Evolutionary conservation across 2,329 filamentous ascomycete species (phyloP).

Genomic region (Pseudocercospora pini-densiflorae): DNA sequence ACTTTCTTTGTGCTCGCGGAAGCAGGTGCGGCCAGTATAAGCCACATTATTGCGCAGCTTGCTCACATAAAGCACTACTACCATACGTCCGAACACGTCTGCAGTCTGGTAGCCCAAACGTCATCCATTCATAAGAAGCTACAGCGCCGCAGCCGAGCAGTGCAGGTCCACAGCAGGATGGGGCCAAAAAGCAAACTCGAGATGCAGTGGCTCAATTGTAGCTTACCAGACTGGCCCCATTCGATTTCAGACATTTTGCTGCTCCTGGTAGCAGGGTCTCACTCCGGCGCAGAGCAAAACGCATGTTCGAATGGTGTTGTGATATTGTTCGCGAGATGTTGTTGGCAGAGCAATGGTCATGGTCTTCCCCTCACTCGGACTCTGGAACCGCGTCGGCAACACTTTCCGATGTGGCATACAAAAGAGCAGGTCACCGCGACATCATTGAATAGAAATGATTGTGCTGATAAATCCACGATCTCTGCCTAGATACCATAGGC

Average conservation of each 20-base stretch:
- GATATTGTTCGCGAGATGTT: not conserved
- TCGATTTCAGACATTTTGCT: not conserved
- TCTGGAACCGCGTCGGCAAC: not conserved
- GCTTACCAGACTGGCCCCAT: not conserved
- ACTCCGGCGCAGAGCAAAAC: not conserved
- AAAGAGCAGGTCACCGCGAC: slow-evolving; percentile 6
- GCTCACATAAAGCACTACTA: slow-evolving; percentile 6
- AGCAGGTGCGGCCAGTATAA: not conserved
- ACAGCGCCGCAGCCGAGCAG: slow-evolving; percentile 3
- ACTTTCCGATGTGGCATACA: not conserved
- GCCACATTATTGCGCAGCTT: not conserved
- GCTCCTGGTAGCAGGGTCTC: not conserved
- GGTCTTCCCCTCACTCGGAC: not conserved
- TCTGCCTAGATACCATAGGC: not conserved
- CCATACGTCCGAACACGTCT: slow-evolving; percentile 5
- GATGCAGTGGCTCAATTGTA: not conserved
- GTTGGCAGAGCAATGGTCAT: not conserved
- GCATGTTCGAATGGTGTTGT: not conserved
- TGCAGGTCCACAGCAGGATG: not conserved
- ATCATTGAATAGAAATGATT: not conserved
- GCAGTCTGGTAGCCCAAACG: slow-evolving; percentile 9
- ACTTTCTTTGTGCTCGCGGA: not conserved
- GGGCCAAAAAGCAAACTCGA: not conserved
- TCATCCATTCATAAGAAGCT: slow-evolving; percentile 20
- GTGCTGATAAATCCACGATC: not conserved